Evolutionary conservation across 495 filamentous ascomycete genomes (phyloP).

Genomic region (Melanomma pulvis-pyrius): DNA sequence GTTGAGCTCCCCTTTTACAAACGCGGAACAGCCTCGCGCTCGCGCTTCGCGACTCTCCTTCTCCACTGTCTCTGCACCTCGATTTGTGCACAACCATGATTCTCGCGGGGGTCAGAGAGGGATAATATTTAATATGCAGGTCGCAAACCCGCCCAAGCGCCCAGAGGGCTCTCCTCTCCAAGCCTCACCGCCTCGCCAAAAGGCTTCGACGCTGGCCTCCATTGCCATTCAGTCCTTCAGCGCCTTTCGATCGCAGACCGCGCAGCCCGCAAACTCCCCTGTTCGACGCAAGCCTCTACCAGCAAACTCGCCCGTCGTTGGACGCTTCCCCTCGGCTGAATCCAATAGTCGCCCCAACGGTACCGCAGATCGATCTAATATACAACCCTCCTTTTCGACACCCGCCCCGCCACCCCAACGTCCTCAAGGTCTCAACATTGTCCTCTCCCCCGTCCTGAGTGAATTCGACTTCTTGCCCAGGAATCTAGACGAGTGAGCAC

Average conservation of each 20-base stretch:
- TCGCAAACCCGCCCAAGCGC: slow-evolving; percentile 19
- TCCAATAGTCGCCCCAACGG: slow-evolving; percentile 6
- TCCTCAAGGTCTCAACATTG: slow-evolving; percentile 17
- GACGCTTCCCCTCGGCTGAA: slow-evolving; percentile 33
- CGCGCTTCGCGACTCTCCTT: slow-evolving; percentile 1
- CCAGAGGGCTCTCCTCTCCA: slow-evolving; percentile 14
- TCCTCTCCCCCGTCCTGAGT: slow-evolving; percentile 27
- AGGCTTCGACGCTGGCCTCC: slow-evolving; percentile 38
- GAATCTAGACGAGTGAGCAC: slow-evolving; percentile 42
- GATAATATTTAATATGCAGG: slow-evolving; percentile 40
- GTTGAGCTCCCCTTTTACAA: slow-evolving; percentile 31
- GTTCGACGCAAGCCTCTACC: slow-evolving; percentile 42
- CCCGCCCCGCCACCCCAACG: slow-evolving; percentile 23
- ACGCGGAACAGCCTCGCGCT: slow-evolving; percentile 19
- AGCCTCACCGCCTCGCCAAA: slow-evolving; percentile 19
- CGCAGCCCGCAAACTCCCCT: slow-evolving; percentile 41
- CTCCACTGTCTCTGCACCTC: slow-evolving; percentile 18
- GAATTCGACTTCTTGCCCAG: slow-evolving; percentile 34
- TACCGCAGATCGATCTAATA: slow-evolving; percentile 12
- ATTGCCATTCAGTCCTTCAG: slow-evolving; percentile 43
- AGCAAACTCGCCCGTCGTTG: slow-evolving; percentile 36
- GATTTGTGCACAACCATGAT: slow-evolving; percentile 39
- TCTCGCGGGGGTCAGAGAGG: slow-evolving; percentile 3
- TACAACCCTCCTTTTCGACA: slow-evolving; percentile 28
- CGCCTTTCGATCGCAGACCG: slow-evolving; percentile 42